Percentiles rank a stretch among this genome's conserved stretches.
phyloP scores from a whole-genome alignment of 2,329 filamentous ascomycete genomes.

The Fusarium compactum region DNA sequence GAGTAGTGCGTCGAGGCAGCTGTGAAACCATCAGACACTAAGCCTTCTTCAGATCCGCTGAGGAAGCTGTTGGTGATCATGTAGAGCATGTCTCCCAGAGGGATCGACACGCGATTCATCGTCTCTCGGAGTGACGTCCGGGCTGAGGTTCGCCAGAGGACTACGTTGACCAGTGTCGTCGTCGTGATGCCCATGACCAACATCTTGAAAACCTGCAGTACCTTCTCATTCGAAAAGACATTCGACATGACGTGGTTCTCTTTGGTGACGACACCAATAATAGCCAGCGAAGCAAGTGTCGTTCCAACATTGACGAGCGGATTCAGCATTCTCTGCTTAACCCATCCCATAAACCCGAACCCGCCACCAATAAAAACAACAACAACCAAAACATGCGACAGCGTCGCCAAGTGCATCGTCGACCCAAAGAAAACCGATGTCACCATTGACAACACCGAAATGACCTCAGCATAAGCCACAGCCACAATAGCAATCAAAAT shows the following conservation, averaged over 20 bases:
- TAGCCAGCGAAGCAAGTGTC: constrained; percentile 86
- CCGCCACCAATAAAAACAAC: constrained; percentile 87
- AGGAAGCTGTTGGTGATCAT: constrained; percentile 86
- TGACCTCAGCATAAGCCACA: constrained; percentile 75
- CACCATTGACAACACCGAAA: constrained; percentile 87
- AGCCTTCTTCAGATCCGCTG: constrained; percentile 81
- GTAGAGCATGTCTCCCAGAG: constrained; percentile 83
- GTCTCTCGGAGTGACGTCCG: constrained; percentile 77
- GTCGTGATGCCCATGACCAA: constrained; percentile 79
- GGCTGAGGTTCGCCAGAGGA: constrained; percentile 83
- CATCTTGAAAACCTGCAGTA: constrained; percentile 85
- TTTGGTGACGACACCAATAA: constrained; percentile 90
- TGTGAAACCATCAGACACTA: constrained; percentile 74
- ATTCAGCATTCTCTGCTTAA: constrained; percentile 81
- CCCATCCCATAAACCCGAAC: constrained; percentile 88
- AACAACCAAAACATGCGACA: constrained; percentile 84
- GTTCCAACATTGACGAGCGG: constrained; percentile 87
- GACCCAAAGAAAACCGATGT: constrained; percentile 82
- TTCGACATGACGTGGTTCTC: constrained; percentile 89
- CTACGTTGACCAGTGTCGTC: constrained; percentile 77
- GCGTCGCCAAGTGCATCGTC: constrained; percentile 70
- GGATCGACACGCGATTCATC: constrained; percentile 77
- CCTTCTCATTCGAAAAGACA: constrained; percentile 83
- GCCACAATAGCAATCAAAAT: constrained; percentile 80
- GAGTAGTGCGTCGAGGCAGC: constrained; percentile 73